Base-by-base conservation (phyloP, 352 stramenopile genomes). In the Lagenidium giganteum region DNA sequence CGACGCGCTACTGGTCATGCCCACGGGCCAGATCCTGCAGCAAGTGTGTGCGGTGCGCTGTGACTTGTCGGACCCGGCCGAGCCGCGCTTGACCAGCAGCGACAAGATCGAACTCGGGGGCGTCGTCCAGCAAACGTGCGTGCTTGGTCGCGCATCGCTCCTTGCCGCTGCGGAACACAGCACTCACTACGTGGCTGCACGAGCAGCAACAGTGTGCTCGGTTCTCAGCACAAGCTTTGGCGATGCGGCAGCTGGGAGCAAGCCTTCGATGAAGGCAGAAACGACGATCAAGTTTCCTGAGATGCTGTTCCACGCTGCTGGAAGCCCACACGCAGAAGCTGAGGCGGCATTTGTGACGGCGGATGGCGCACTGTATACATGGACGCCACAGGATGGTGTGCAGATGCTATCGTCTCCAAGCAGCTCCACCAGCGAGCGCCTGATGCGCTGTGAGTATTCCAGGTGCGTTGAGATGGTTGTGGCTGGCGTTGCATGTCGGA, bases 381-480 rank as follows among this genome's bases (percentile, higher is more conserved):
- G 76, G 76, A 61, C 74, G 12, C 52, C 76, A 1, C 52, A 66
- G 36, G 51, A 54, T 41, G 67, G 70, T 1, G 23, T 81, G 5
- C 70, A 74, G 44, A 57, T 33, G 14, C 38, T n/a, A n/a, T 76
- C 12, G 46, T 42, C 3, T 57, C 59, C 31, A 37, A 65, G 7
- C 46, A 40, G 3, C 1, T 58, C 36, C 24, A 43, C 45, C 2
- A 47, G 61, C 2, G 61, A 83, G 36, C 70, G 58, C 1, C 54
- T 83, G n/a, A 11, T 67, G 14, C 79, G 63, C 13, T 87, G 76
- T 37, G 79, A 88, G 47, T 92, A 89, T 41, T 70, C 73, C 8
- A 87, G 75, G 78, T 91, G 56, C 8, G 51, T 24, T 31, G 4
- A 17, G n/a, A n/a, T n/a, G n/a, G n/a, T n/a, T 20, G 25, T 51